Evolutionary conservation across 345 rosid genomes (phyloP).

Genomic region (Salix koriyanagi): DNA sequence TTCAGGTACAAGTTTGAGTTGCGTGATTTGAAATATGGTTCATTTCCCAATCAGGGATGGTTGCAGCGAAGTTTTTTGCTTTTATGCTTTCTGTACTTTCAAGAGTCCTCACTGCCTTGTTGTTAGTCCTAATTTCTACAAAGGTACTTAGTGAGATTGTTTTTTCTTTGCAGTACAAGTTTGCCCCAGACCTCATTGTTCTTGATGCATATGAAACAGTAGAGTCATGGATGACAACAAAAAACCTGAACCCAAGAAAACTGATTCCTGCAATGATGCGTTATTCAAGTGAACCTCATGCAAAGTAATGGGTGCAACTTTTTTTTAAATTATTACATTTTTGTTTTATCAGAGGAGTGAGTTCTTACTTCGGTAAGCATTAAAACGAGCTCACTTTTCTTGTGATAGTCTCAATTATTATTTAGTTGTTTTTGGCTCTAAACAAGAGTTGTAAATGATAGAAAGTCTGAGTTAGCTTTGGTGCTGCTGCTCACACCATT

Average conservation of each 20-base stretch:
- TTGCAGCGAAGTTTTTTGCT: conserved; percentile 6
- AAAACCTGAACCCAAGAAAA: conserved; percentile 86
- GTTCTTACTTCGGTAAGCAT: background rate
- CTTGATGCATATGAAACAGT: conserved; percentile 99
- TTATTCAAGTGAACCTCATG: conserved; percentile 98
- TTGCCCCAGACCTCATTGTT: conserved; percentile 86
- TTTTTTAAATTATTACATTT: conserved; percentile 9
- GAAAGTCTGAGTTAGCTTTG: background rate
- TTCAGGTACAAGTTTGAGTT: conserved; percentile 58
- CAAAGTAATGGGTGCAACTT: conserved; percentile 52
- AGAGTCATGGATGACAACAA: conserved; percentile 93
- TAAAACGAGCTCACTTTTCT: background rate
- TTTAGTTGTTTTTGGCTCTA: background rate
- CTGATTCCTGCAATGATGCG: conserved; percentile 99
- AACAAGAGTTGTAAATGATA: background rate
- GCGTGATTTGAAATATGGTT: conserved; percentile 2
- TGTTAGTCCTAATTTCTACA: conserved; percentile 15
- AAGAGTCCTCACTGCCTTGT: conserved; percentile 3
- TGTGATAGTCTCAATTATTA: too few species aligned
- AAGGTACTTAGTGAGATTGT: conserved; percentile 11
- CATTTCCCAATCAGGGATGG: conserved; percentile 5
- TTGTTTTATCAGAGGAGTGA: background rate
- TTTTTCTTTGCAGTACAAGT: conserved; percentile 74
- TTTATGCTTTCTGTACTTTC: background rate
- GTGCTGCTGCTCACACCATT: background rate